phyloP scores from a whole-genome alignment of 345 rosid species.

The Cardiospermum halicacabum region DNA sequence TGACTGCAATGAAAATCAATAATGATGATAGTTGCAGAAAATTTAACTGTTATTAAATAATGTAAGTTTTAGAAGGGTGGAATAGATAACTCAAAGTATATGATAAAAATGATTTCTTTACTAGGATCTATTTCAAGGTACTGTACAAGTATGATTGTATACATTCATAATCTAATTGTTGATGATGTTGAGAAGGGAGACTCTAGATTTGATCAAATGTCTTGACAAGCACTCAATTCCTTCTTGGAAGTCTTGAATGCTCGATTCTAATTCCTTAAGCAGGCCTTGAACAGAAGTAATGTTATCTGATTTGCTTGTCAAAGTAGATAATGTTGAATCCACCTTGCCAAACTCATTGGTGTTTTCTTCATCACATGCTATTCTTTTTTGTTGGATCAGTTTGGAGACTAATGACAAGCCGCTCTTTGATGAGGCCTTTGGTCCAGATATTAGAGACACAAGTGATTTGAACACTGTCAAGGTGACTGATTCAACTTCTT shows the following conservation, averaged over 20 bases:
- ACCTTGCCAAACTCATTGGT: constrained; percentile 29
- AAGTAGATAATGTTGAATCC: constrained; percentile 20
- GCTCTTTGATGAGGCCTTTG: constrained; percentile 23
- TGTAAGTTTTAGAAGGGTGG: no score
- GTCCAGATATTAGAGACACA: constrained; percentile 30
- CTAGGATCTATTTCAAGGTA: background rate
- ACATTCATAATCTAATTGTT: constrained; percentile 1
- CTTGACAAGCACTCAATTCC: constrained; percentile 37
- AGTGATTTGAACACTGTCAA: constrained; percentile 22
- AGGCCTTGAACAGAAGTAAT: constrained; percentile 16
- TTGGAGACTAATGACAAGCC: constrained; percentile 36
- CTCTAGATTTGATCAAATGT: constrained; percentile 36
- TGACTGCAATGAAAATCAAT: no score
- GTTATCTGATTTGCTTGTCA: constrained; percentile 9
- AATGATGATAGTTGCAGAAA: no score
- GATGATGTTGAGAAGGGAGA: constrained; percentile 37
- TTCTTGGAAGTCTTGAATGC: constrained; percentile 47
- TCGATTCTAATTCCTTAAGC: constrained; percentile 26
- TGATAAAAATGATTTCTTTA: background rate
- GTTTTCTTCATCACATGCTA: constrained; percentile 14
- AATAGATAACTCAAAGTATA: no score
- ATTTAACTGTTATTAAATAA: no score
- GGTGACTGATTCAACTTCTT: constrained; percentile 26
- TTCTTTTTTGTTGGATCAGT: constrained; percentile 27
- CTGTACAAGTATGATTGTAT: background rate